These are phyloP conservation scores for Talaromyces liani DNA, from an alignment of 495 filamentous ascomycete species.

Conservation along the genomic window DNA sequence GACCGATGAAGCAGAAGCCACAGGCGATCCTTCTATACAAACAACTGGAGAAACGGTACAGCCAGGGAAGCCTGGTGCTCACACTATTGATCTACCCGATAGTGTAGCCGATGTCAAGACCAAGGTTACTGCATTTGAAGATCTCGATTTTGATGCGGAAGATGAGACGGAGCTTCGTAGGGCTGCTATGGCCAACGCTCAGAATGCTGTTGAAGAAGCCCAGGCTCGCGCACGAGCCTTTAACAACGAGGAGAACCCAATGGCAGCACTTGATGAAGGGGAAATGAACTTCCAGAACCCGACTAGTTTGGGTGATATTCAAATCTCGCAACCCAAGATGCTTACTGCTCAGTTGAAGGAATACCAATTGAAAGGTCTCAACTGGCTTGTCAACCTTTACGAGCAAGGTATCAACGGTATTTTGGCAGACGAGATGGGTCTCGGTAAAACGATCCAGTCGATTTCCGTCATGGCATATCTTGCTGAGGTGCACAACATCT, in stretches of 20 bases:
- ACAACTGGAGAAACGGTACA: conserved; percentile 39
- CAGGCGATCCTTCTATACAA: conserved; percentile 66
- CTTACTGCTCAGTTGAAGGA: conserved; percentile 92
- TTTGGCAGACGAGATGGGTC: conserved; percentile 97
- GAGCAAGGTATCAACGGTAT: conserved; percentile 99
- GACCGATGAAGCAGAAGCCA: conserved; percentile 86
- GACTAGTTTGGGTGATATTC: conserved; percentile 83
- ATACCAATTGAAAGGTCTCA: conserved; percentile 96
- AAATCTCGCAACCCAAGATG: conserved; percentile 91
- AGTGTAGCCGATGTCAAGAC: conserved; percentile 46
- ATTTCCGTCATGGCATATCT: conserved; percentile 99
- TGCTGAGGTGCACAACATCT: conserved; percentile 93
- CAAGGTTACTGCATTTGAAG: conserved; percentile 88
- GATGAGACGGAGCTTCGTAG: conserved; percentile 75
- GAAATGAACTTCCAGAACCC: conserved; percentile 99
- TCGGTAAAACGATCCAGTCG: conserved; percentile 97
- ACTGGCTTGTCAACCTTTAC: conserved; percentile 98
- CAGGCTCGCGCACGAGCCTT: conserved; percentile 88
- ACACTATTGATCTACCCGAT: conserved; percentile 49
- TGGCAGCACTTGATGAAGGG: conserved; percentile 57
- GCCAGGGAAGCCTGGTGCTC: conserved; percentile 36
- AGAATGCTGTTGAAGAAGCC: conserved; percentile 91
- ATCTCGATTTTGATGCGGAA: conserved; percentile 91
- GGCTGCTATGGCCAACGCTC: conserved; percentile 91
- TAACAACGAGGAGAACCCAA: conserved; percentile 57